These are phyloP conservation scores for Tetrapisispora arboricola DNA, from an alignment of 805 yeast genomes.

Conservation along the genomic window DNA sequence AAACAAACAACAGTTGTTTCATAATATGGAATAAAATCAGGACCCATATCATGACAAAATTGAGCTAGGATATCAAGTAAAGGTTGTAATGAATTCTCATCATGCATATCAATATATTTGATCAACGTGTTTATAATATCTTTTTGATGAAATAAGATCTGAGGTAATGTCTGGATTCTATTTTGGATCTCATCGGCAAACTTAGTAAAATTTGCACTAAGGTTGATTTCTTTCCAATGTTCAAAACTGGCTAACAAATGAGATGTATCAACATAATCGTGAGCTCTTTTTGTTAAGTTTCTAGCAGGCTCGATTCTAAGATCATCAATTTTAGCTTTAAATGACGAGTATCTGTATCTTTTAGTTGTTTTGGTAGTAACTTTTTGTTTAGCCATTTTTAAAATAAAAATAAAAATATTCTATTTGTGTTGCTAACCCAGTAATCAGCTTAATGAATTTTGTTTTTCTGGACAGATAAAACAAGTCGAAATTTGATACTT, in stretches of 20 bases:
- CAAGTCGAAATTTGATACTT: too few relatives aligned
- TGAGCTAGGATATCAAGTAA: constrained; percentile 71
- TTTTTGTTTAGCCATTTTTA: constrained; percentile 29
- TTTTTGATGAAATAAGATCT: constrained; percentile 60
- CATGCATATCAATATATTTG: constrained; percentile 41
- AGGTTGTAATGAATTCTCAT: constrained; percentile 68
- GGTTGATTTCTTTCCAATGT: constrained; percentile 82
- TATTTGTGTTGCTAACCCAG: too few relatives aligned
- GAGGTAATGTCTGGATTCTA: constrained; percentile 63
- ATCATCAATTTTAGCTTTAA: constrained; percentile 73
- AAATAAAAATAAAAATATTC: too few relatives aligned
- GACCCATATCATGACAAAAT: constrained; percentile 84
- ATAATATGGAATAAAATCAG: constrained; percentile 75
- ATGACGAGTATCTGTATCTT: constrained; percentile 59
- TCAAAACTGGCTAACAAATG: constrained; percentile 70
- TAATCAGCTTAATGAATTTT: too few relatives aligned
- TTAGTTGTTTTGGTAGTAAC: constrained; percentile 47
- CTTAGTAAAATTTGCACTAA: constrained; percentile 59
- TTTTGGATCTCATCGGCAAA: constrained; percentile 48
- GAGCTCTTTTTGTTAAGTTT: constrained; percentile 46
- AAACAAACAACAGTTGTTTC: constrained; percentile 41
- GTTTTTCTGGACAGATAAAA: too few relatives aligned
- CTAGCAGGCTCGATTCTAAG: constrained; percentile 71
- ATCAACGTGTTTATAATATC: constrained; percentile 47
- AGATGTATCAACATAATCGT: constrained; percentile 63